Evolutionary conservation across 192 early-diverging fungal species (phyloP).

Genomic region (Phlyctochytrium arcticum): DNA sequence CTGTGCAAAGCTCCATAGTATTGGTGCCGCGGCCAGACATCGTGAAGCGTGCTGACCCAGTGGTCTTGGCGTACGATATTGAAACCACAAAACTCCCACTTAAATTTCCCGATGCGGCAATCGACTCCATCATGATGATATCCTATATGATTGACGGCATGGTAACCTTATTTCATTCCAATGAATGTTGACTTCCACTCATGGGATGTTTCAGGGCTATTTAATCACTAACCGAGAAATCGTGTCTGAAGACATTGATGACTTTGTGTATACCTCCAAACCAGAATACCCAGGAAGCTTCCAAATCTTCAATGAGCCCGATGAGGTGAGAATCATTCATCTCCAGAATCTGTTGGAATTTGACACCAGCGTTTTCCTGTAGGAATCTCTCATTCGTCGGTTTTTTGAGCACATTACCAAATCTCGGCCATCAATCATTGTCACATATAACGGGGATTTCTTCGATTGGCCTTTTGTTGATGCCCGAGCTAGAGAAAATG

Average conservation of each 20-base stretch:
- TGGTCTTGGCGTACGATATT: constrained; percentile 95
- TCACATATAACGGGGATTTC: constrained; percentile 98
- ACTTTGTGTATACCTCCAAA: constrained; percentile 98
- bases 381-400: constrained; percentile 65
- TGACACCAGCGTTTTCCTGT: not conserved
- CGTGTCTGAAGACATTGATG: constrained; percentile 90
- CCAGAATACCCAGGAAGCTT: constrained; percentile 94
- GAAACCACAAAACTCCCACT: constrained; percentile 97
- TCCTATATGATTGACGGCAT: constrained; percentile 99
- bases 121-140: constrained; percentile 99
- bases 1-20: constrained; percentile 51
- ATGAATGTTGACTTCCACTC: not conserved
- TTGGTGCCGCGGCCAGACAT: constrained; percentile 69
- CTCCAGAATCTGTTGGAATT: not conserved
- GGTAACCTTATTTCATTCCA: constrained; percentile 43
- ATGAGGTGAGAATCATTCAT: constrained; percentile 60
- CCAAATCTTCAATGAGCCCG: constrained; percentile 89
- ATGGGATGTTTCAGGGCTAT: constrained; percentile 63
- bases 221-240: constrained; percentile 97
- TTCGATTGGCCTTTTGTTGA: constrained; percentile 99
- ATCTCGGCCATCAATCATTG: constrained; percentile 79
- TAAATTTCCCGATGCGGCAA: constrained; percentile 89
- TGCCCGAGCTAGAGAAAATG: constrained; percentile 70
- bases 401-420: constrained; percentile 92
- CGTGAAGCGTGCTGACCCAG: constrained; percentile 90